Evolutionary conservation across 2,329 filamentous ascomycete genomes (phyloP).

Genomic region (Colletotrichum gloeosporioides): DNA sequence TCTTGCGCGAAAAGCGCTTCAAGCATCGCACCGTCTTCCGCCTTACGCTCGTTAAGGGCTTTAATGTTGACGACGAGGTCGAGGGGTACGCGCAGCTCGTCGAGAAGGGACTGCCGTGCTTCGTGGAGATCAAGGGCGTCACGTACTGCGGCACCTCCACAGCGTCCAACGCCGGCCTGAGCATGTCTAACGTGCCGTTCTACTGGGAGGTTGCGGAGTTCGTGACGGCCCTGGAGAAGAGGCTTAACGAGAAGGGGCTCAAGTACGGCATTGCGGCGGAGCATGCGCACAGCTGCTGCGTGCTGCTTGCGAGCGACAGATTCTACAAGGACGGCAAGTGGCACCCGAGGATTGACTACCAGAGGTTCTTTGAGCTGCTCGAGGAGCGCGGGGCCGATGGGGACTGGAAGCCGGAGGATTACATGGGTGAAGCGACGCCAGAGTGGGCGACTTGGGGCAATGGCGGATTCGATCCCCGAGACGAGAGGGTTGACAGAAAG

Average conservation of each 20-base stretch:
- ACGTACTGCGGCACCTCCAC: constrained; percentile 95
- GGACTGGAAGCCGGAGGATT: constrained; percentile 87
- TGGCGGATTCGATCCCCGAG: constrained; percentile 91
- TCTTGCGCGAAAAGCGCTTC: constrained; percentile 82
- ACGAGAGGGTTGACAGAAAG: constrained; percentile 87
- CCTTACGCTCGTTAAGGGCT: constrained; percentile 94
- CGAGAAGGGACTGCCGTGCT: constrained; percentile 84
- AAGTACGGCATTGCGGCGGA: constrained; percentile 92
- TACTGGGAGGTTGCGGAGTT: constrained; percentile 90
- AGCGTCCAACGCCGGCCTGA: constrained; percentile 82
- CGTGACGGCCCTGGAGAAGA: constrained; percentile 74
- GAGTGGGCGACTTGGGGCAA: constrained; percentile 97
- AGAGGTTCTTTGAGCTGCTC: constrained; percentile 83
- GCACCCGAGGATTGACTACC: constrained; percentile 92
- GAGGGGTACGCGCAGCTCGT: constrained; percentile 90
- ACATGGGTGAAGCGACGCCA: constrained; percentile 82
- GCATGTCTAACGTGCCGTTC: constrained; percentile 97
- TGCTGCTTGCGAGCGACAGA: constrained; percentile 81
- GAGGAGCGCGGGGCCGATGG: constrained; percentile 70
- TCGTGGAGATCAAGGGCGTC: constrained; percentile 95
- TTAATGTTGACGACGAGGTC: constrained; percentile 95
- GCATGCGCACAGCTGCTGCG: constrained; percentile 93
- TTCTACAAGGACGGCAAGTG: constrained; percentile 81
- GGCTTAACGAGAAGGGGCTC: constrained; percentile 73
- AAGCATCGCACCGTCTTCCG: constrained; percentile 93